phyloP scores from a whole-genome alignment of 768 basidiomycete genomes.

The Thelephora ganbajun region DNA sequence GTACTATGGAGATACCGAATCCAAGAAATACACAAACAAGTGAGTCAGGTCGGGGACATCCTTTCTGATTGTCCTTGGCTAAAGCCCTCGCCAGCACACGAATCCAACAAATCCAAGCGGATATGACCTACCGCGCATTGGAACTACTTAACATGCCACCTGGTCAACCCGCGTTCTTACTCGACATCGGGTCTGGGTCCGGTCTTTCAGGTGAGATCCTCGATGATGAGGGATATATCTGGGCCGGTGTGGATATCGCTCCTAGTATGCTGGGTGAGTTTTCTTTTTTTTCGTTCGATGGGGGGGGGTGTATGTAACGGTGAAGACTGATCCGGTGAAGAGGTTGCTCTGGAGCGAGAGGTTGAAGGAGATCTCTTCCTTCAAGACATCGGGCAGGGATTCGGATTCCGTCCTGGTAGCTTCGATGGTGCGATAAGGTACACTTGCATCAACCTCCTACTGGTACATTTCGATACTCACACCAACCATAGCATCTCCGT shows the following conservation, averaged over 20 bases:
- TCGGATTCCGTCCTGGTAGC: constrained; percentile 91
- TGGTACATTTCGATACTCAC: neutral
- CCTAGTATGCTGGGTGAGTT: constrained; percentile 90
- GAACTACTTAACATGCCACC: constrained; percentile 78
- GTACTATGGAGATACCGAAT: constrained; percentile 96
- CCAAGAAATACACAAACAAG: constrained; percentile 96
- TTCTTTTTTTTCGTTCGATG: neutral
- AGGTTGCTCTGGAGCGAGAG: constrained; percentile 91
- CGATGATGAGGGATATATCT: constrained; percentile 85
- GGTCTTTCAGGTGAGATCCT: constrained; percentile 93
- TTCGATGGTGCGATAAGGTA: constrained; percentile 98
- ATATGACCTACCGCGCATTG: constrained; percentile 93
- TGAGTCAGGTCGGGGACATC: constrained; percentile 15
- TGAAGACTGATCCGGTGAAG: constrained; percentile 22
- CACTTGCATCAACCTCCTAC: constrained; percentile 7
- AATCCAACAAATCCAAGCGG: constrained; percentile 90
- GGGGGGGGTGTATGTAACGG: neutral
- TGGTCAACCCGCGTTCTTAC: constrained; percentile 68
- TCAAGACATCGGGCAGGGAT: constrained; percentile 96
- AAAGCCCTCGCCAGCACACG: constrained; percentile 53
- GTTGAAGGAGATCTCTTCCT: constrained; percentile 93
- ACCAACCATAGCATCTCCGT: constrained; percentile 69
- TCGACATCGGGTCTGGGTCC: constrained; percentile 97
- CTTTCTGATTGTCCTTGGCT: neutral
- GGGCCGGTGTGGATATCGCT: constrained; percentile 90